A percentile compares a stretch with the other conserved stretches of the same genome.
phyloP scores from a whole-genome alignment of 306 rosid genomes.

The Lathyrus oleraceus region DNA sequence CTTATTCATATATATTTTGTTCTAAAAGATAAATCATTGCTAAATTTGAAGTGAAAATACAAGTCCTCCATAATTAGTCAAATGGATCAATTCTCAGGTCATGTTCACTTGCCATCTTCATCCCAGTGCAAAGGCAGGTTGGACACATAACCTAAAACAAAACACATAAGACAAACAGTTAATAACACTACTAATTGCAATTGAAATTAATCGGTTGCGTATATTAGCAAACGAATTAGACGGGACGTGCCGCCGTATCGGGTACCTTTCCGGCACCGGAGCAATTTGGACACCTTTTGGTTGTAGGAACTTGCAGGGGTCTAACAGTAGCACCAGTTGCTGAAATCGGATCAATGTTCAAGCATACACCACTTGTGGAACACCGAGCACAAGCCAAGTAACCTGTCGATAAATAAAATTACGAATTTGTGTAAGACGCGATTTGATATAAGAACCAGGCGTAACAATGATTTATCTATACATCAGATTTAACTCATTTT shows the following conservation, averaged over 20 bases:
- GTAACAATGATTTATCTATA: slow-evolving; percentile 16
- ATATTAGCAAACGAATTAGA: slow-evolving; percentile 1
- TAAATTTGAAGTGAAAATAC: slow-evolving; percentile 7
- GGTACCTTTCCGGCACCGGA: slow-evolving; percentile 95
- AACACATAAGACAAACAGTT: slow-evolving; percentile 13
- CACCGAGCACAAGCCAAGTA: slow-evolving; percentile 96
- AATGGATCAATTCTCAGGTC: slow-evolving; percentile 91
- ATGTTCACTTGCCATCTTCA: slow-evolving; percentile 96
- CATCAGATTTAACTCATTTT: too few relatives aligned
- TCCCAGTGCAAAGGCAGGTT: slow-evolving; percentile 92
- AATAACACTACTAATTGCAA: not conserved
- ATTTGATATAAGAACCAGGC: slow-evolving; percentile 13
- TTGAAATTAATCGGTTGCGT: slow-evolving; percentile 11
- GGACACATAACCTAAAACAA: slow-evolving; percentile 87
- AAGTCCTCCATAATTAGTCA: slow-evolving; percentile 43
- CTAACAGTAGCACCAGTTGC: slow-evolving; percentile 46
- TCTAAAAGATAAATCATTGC: not conserved
- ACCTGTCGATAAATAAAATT: slow-evolving; percentile 50
- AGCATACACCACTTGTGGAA: slow-evolving; percentile 79
- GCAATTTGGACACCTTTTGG: slow-evolving; percentile 55
- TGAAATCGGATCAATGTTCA: slow-evolving; percentile 64
- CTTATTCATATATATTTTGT: not conserved
- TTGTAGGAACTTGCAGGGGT: slow-evolving; percentile 63
- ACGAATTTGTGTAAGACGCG: slow-evolving; percentile 2
- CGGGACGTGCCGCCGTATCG: not conserved